Conservation (phyloP, 164 flowering plant species). For the Umbilicus rupestris region DNA sequence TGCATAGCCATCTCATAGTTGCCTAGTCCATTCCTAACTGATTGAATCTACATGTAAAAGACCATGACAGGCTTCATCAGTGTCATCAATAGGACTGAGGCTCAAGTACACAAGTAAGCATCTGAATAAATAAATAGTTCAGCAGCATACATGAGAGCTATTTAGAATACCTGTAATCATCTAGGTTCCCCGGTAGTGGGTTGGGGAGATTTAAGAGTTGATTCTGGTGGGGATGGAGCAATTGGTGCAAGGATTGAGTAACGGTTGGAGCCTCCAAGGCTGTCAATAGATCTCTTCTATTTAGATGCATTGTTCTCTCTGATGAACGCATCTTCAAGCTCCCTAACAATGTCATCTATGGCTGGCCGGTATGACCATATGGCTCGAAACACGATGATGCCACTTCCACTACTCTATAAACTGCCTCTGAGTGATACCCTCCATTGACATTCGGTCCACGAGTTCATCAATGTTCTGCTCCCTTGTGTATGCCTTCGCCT, state of each 20-base stretch:
- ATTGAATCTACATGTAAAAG: too few species aligned
- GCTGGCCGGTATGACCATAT: slow-evolving; percentile 50
- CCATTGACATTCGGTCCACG: slow-evolving; percentile 61
- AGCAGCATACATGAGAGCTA: too few species aligned
- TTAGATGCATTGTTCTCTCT: slow-evolving; percentile 82
- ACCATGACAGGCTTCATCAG: too few species aligned
- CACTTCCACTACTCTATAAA: slow-evolving; percentile 80
- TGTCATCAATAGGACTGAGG: too few species aligned
- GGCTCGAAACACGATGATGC: slow-evolving; percentile 59
- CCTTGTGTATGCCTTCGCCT: slow-evolving; percentile 60
- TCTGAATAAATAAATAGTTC: too few species aligned
- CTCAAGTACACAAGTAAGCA: too few species aligned
- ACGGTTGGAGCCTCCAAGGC: slow-evolving; percentile 58
- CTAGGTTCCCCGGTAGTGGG: slow-evolving; percentile 17
- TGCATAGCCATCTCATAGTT: too few species aligned
- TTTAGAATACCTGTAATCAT: slow-evolving; percentile 22
- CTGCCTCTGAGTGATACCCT: slow-evolving; percentile 63
- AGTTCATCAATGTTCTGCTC: slow-evolving; percentile 59
- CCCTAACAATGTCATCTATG: slow-evolving; percentile 70
- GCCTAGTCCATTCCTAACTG: too few species aligned
- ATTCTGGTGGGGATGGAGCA: slow-evolving; percentile 34
- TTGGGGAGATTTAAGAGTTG: slow-evolving; percentile 38
- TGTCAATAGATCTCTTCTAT: slow-evolving; percentile 71
- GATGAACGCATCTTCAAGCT: slow-evolving; percentile 75
- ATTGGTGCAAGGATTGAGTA: slow-evolving; percentile 26